phyloP scores from a whole-genome alignment of 345 rosid species.

The Aquilaria sinensis region DNA sequence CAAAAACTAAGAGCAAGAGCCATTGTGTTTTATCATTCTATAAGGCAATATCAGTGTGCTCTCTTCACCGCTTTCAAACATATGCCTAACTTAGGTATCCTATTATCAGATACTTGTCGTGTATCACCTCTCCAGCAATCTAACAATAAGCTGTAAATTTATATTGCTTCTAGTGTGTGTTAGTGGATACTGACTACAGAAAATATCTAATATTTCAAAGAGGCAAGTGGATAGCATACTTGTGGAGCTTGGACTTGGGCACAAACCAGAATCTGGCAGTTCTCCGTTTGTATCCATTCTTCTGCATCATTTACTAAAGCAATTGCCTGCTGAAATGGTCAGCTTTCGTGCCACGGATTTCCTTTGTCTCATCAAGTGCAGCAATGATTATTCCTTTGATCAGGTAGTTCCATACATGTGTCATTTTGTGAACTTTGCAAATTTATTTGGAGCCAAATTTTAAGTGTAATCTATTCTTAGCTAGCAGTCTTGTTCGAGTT shows the following conservation, averaged over 20 bases:
- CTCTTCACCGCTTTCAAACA: no score
- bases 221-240: conserved; percentile 38
- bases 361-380: conserved; percentile 57
- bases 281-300: conserved; percentile 53
- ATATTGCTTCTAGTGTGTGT: not conserved
- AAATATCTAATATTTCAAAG: conserved; percentile 26
- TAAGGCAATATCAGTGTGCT: no score
- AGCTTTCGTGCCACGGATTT: conserved; percentile 55
- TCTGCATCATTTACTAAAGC: conserved; percentile 73
- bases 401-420: conserved; percentile 38
- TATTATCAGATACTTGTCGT: not conserved
- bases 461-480: no score
- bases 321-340: conserved; percentile 64
- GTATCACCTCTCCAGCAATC: conserved; percentile 8
- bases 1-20: no score
- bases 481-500: no score
- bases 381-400: conserved; percentile 58
- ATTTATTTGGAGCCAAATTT: no score
- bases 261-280: conserved; percentile 33
- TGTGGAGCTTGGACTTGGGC: conserved; percentile 60
- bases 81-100: no score
- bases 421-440: no score
- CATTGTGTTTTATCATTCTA: no score
- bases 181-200: conserved; percentile 18
- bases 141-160: not conserved